Base-by-base conservation (phyloP, 2,329 filamentous ascomycete genomes). In the Xylariomycetidae sp. region DNA sequence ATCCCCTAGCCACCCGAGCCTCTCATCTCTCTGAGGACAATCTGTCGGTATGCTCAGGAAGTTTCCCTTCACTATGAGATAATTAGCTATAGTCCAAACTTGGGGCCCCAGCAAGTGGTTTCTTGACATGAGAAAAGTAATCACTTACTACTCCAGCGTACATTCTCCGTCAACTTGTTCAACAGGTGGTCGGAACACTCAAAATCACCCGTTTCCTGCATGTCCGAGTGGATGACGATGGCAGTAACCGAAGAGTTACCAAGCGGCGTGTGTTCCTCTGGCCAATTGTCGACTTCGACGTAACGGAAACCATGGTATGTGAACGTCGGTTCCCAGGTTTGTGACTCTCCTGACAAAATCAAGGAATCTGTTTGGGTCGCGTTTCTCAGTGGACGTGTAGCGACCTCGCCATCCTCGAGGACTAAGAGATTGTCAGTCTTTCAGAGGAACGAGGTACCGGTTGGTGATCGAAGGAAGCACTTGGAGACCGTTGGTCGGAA, bases 1-100 rank as follows among this genome's bases (percentile, higher is more conserved):
- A 41, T 69, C 65, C 3, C 68, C 68, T 0, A 64, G 68, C 68
- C 68, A 72, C 0, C 68, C 68, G 2, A 72, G 44, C 1, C 68
- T 56, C 45, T 72, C 68, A 31, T 73, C 68, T 14, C 68, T 54
- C 39, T 70, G 66, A 2, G 50, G 47, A 22, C 52, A 54, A 18
- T 79, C 75, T 0, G 73, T 78, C 0, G 73, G 73, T 0, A 78
- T 52, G 0, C 63, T 65, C 3, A 78, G 43, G 43, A 79, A 78
- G 42, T 79, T 79, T 1, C 72, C 72, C 18, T 64, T 63, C 66
- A 76, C 44, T 47, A 15, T 17, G 12, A 13, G 15, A n/a, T 25
- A 8, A 6, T 14, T 19, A 34, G 25, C 10, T 16, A 39, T 9
- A 25, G 25, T 16, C 12, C 15, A 6, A 15, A 24, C n/a, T 16